Conservation (phyloP, 768 basidiomycete species). For the Cystofilobasidium bisporidii region DNA sequence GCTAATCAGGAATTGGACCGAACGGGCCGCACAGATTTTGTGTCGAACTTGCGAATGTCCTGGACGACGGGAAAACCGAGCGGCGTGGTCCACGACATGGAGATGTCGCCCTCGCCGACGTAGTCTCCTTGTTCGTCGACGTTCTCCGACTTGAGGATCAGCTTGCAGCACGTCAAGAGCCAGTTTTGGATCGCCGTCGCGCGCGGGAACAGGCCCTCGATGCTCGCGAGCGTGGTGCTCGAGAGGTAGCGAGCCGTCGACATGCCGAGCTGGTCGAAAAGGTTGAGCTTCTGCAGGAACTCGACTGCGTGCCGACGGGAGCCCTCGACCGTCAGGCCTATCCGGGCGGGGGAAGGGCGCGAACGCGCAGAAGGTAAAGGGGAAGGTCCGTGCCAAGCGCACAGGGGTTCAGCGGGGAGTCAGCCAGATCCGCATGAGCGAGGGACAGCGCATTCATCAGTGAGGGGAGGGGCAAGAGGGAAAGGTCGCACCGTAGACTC, state of each 20-base stretch:
- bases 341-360: no score
- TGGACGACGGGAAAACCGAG: slow-evolving; percentile 93
- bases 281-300: background rate
- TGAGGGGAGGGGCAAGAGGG: no score
- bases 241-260: slow-evolving; percentile 53
- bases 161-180: slow-evolving; percentile 70
- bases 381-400: no score
- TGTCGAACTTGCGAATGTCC: slow-evolving; percentile 74
- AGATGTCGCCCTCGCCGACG: slow-evolving; percentile 42
- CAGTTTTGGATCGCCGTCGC: slow-evolving; percentile 85
- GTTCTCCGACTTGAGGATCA: slow-evolving; percentile 64
- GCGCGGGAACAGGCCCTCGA: slow-evolving; percentile 86
- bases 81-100: slow-evolving; percentile 92
- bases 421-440: no score
- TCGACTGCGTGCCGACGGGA: slow-evolving; percentile 84
- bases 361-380: no score
- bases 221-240: slow-evolving; percentile 57
- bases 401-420: no score
- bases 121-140: background rate
- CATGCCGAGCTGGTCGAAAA: no score
- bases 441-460: no score
- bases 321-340: slow-evolving; percentile 77
- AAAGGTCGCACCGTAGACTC: slow-evolving; percentile 65
- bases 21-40: slow-evolving; percentile 51
- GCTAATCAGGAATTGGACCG: no score